Conservation (phyloP, 2,329 filamentous ascomycete species). For the Monilinia fructicola region DNA sequence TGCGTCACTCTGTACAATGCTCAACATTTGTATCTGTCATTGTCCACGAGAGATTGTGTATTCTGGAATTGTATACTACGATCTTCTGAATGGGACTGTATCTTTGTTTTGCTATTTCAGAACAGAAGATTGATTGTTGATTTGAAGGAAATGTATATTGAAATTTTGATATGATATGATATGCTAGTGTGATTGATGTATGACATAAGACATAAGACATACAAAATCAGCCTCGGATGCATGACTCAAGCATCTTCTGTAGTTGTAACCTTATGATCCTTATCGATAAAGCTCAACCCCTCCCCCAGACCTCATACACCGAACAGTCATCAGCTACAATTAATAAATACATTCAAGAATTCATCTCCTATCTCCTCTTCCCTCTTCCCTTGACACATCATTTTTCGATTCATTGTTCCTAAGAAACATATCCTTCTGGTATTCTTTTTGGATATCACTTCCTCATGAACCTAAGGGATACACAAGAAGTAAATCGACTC, state of each 20-base stretch:
- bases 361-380: neutral
- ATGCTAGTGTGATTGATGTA: too few relatives aligned
- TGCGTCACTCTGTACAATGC: too few relatives aligned
- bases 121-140: too few relatives aligned
- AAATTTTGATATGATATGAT: too few relatives aligned
- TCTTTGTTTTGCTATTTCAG: too few relatives aligned
- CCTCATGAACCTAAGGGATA: constrained; percentile 32
- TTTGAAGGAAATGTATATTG: too few relatives aligned
- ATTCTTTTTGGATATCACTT: neutral
- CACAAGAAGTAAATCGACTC: constrained; percentile 3
- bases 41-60: too few relatives aligned
- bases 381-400: neutral
- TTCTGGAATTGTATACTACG: too few relatives aligned
- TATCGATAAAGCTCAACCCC: constrained; percentile 40
- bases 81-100: too few relatives aligned
- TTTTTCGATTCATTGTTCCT: neutral
- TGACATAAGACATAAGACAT: too few relatives aligned
- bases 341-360: constrained; percentile 12
- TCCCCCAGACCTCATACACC: constrained; percentile 26
- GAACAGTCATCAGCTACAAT: constrained; percentile 28
- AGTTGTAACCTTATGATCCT: constrained; percentile 25
- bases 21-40: too few relatives aligned
- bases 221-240: too few relatives aligned
- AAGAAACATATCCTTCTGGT: neutral
- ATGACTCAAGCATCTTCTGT: constrained; percentile 29